phyloP scores from a whole-genome alignment of 1,139 yeast species.

The Hansenula sp. region DNA sequence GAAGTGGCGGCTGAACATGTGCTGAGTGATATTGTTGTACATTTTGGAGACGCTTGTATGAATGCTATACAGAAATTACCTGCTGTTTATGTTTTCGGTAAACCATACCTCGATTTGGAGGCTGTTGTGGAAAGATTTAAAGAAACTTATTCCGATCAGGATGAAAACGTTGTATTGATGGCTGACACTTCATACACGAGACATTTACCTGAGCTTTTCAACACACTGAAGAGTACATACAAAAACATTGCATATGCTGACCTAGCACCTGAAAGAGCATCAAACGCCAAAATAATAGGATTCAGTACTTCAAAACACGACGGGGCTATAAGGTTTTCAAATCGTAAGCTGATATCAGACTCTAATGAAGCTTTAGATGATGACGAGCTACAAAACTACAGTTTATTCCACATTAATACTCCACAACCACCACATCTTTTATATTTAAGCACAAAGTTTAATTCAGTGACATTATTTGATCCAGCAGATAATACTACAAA shows the following conservation, averaged over 20 bases:
- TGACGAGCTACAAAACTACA: slow-evolving; percentile 31
- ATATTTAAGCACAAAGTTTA: slow-evolving; percentile 67
- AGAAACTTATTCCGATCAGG: slow-evolving; percentile 31
- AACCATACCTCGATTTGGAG: slow-evolving; percentile 44
- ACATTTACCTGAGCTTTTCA: slow-evolving; percentile 34
- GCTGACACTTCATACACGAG: slow-evolving; percentile 60
- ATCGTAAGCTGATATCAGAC: slow-evolving; percentile 19
- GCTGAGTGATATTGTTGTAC: slow-evolving; percentile 76
- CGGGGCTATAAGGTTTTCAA: slow-evolving; percentile 18
- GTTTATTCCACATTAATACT: slow-evolving; percentile 62
- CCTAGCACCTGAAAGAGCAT: slow-evolving; percentile 32
- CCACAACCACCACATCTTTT: slow-evolving; percentile 81
- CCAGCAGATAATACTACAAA: slow-evolving; percentile 28
- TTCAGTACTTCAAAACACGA: slow-evolving; percentile 24
- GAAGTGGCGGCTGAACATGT: slow-evolving; percentile 97
- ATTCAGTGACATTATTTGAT: slow-evolving; percentile 45
- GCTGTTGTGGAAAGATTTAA: slow-evolving; percentile 33
- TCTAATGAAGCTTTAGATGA: slow-evolving; percentile 14
- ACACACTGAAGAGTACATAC: slow-evolving; percentile 33
- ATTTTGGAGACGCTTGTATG: slow-evolving; percentile 93
- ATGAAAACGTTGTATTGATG: slow-evolving; percentile 52
- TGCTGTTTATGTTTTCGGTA: slow-evolving; percentile 74
- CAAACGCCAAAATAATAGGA: slow-evolving; percentile 38
- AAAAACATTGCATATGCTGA: slow-evolving; percentile 46
- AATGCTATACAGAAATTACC: slow-evolving; percentile 71